These are phyloP conservation scores for Wolfiporia cocos DNA, from an alignment of 1,284 basidiomycete genomes.

Conservation along the genomic window DNA sequence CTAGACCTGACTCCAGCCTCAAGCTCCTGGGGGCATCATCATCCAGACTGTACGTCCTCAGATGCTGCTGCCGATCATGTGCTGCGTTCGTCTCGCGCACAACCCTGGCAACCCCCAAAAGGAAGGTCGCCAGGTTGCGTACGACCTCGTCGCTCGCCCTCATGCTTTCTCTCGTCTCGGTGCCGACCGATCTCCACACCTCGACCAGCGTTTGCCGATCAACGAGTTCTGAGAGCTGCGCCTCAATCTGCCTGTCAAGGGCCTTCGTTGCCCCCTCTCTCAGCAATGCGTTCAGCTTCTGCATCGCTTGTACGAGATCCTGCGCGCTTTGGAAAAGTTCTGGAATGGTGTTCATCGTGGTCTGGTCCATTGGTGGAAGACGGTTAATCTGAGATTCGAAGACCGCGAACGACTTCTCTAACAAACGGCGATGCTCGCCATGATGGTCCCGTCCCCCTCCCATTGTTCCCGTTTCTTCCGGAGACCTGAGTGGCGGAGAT, in stretches of 20 bases:
- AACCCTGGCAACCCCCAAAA: conserved; percentile 65
- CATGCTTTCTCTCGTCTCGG: conserved; percentile 64
- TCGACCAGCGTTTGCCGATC: conserved; percentile 38
- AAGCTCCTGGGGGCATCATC: conserved; percentile 32
- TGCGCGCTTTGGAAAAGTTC: conserved; percentile 57
- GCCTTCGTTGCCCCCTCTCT: conserved; percentile 48
- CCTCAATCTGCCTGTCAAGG: conserved; percentile 65
- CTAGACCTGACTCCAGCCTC: conserved; percentile 17
- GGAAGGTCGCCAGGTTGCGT: conserved; percentile 62
- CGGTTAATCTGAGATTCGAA: conserved; percentile 62
- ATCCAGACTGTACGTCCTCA: conserved; percentile 41
- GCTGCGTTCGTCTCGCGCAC: conserved; percentile 46
- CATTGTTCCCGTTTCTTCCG: neutral
- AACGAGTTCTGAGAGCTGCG: conserved; percentile 49
- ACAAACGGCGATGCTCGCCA: conserved; percentile 58
- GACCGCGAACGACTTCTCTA: conserved; percentile 61
- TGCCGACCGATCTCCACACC: conserved; percentile 61
- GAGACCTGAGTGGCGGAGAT: too few relatives aligned
- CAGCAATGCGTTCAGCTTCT: conserved; percentile 56
- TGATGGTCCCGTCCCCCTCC: conserved; percentile 19
- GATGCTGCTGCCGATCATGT: conserved; percentile 33
- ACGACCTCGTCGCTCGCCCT: conserved; percentile 72
- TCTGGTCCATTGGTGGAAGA: conserved; percentile 37
- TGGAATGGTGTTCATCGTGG: conserved; percentile 33
- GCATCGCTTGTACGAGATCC: conserved; percentile 55